Evolutionary conservation across 768 basidiomycete species (phyloP).

Genomic region (Lentinus tigrinus): DNA sequence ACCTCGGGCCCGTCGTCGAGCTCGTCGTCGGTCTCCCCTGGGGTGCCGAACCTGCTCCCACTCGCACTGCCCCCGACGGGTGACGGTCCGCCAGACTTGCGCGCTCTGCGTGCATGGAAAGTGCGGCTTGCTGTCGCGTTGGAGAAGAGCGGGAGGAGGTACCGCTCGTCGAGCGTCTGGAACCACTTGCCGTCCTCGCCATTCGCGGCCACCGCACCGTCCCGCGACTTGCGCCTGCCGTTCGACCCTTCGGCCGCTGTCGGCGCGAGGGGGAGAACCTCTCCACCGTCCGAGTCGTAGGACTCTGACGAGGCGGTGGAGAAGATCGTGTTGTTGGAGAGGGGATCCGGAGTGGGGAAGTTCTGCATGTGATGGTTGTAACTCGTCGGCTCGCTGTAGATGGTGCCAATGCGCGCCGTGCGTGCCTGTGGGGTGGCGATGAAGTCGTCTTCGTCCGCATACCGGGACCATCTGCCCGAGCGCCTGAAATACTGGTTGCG

Average conservation of each 20-base stretch:
- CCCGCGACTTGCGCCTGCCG: slow-evolving; percentile 11
- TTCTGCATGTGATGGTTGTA: slow-evolving; percentile 64
- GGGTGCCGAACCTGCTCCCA: slow-evolving; percentile 31
- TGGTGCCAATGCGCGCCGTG: slow-evolving; percentile 44
- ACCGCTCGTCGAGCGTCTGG: slow-evolving; percentile 92
- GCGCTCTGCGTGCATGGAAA: slow-evolving; percentile 76
- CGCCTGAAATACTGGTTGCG: slow-evolving; percentile 29
- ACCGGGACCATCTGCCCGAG: slow-evolving; percentile 41
- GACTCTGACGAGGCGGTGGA: slow-evolving; percentile 76
- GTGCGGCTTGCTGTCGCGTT: slow-evolving; percentile 87
- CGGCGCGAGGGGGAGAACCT: slow-evolving; percentile 76
- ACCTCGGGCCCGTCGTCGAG: slow-evolving; percentile 32
- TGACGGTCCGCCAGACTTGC: slow-evolving; percentile 36
- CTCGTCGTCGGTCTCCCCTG: slow-evolving; percentile 38
- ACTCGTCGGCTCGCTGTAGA: slow-evolving; percentile 43
- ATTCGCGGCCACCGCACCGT: background rate
- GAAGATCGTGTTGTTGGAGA: slow-evolving; percentile 42
- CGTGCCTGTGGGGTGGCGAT: slow-evolving; percentile 19
- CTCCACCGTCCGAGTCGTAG: slow-evolving; percentile 70
- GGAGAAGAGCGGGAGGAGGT: slow-evolving; percentile 88
- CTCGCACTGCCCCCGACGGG: slow-evolving; percentile 29
- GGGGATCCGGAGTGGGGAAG: slow-evolving; percentile 3
- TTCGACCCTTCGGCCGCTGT: slow-evolving; percentile 30
- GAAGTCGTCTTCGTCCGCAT: slow-evolving; percentile 27
- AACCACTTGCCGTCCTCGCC: slow-evolving; percentile 92